Base-by-base conservation (phyloP, 257 asterid species). In the Salvia hispanica region DNA sequence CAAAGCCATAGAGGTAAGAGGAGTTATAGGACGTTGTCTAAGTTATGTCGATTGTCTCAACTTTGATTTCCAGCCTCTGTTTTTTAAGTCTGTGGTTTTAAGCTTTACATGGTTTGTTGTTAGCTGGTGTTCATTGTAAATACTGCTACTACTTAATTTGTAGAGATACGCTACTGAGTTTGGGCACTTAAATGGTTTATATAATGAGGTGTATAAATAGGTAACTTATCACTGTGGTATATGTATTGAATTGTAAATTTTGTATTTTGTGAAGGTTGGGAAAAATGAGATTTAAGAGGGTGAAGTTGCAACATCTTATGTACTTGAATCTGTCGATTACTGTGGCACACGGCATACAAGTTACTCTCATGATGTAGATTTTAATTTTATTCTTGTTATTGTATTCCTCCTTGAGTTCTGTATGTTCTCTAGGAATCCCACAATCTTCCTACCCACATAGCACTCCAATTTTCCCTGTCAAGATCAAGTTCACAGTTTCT, bases 1-100 rank as follows among this genome's bases (percentile, higher is more conserved):
- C 84, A 94, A 94, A 71, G 98, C 98, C 69, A 83, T 94, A 7
- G 97, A 94, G 96, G 99, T 94, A 77, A 73, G 16, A 47, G 50
- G 54, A 14, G 7, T 69, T 58, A 11, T 34, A 25, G 7, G 75
- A 59, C 13, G 21, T 21, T 8, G 15, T n/a, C n/a, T n/a, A n/a
- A n/a, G n/a, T n/a, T n/a, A n/a, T n/a, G n/a, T 36, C 5, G 28
- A 55, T 75, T 62, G 46, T 51, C 33, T 51, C 12, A 37, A 13
- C n/a, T 59, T 44, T 40, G 13, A 18, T 18, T 25, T 75, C 3
- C n/a, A 12, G 40, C 33, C 45, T 31, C 47, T 48, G 34, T 40
- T 48, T 37, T 53, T 25, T 70, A n/a, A n/a, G n/a, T n/a, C n/a
- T n/a, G n/a, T n/a, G n/a, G n/a, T n/a, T n/a, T n/a, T n/a, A n/a